Percentiles rank a stretch among this genome's conserved stretches.
Evolutionary conservation across 2,329 filamentous ascomycete genomes (phyloP).

Genomic region (Pyrenophora seminiperda): DNA sequence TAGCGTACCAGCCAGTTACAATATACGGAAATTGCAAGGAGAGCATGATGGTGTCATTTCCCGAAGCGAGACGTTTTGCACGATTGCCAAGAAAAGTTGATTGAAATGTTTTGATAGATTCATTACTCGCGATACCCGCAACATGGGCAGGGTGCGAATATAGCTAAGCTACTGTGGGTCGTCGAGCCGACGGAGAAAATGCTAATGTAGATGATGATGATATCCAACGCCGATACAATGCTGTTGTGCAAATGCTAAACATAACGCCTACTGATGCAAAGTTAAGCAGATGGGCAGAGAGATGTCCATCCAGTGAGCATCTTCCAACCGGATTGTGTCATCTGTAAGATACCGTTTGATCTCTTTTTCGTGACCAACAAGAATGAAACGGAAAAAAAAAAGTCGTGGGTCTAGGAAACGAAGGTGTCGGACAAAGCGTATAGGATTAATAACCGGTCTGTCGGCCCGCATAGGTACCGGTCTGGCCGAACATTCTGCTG

Average conservation of each 20-base stretch:
- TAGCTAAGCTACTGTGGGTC: conserved; percentile 7
- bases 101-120: conserved; percentile 7
- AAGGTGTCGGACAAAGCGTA: conserved; percentile 30
- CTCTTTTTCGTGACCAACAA: not conserved
- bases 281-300: conserved; percentile 12
- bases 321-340: conserved; percentile 13
- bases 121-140: conserved; percentile 18
- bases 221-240: conserved; percentile 15
- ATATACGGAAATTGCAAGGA: conserved; percentile 19
- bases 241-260: conserved; percentile 14
- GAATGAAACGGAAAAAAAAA: conserved; percentile 14
- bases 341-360: not conserved
- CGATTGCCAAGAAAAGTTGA: conserved; percentile 9
- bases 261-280: conserved; percentile 13
- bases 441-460: conserved; percentile 40
- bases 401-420: conserved; percentile 29
- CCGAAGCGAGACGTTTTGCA: not conserved
- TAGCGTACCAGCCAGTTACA: conserved; percentile 10
- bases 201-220: conserved; percentile 10
- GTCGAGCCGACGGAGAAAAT: conserved; percentile 1
- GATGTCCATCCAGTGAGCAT: conserved; percentile 20
- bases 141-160: conserved; percentile 5
- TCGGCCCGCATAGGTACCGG: conserved; percentile 33
- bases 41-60: not conserved
- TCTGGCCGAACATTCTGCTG: conserved; percentile 46